phyloP scores from a whole-genome alignment of 345 rosid species.

The Trapa bicornis region DNA sequence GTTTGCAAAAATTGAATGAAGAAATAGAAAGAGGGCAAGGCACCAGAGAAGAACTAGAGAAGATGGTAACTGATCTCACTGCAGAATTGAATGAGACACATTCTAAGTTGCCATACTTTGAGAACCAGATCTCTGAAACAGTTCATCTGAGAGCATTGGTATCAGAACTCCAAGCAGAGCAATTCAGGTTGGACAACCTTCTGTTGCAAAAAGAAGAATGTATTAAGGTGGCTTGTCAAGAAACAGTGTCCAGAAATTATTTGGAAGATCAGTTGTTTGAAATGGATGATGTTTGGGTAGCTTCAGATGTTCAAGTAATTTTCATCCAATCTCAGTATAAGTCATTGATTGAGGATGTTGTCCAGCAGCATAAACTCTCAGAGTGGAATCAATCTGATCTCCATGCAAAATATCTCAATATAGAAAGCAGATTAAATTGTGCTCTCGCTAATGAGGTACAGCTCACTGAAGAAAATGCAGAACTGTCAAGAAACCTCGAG shows the following conservation, averaged over 20 bases:
- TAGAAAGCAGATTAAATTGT: conserved; percentile 34
- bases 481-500: conserved; percentile 4
- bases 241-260: conserved; percentile 30
- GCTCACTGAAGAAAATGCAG: conserved; percentile 42
- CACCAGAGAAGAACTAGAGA: conserved; percentile 31
- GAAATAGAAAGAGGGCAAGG: conserved; percentile 45
- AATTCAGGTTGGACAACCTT: conserved; percentile 27
- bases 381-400: conserved; percentile 31
- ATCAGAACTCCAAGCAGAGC: conserved; percentile 50
- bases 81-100: conserved; percentile 43
- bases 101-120: conserved; percentile 34
- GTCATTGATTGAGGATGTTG: conserved; percentile 31
- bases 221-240: conserved; percentile 29
- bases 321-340: conserved; percentile 44
- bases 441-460: conserved; percentile 41
- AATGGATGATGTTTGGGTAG: conserved; percentile 39
- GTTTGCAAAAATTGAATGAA: conserved; percentile 17
- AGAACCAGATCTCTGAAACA: conserved; percentile 43
- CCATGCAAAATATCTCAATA: conserved; percentile 38
- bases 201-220: conserved; percentile 39
- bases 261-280: conserved; percentile 55
- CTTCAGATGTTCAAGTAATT: conserved; percentile 38
- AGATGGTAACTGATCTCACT: conserved; percentile 30
- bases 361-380: conserved; percentile 30
- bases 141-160: conserved; percentile 41